Evolutionary conservation across 345 rosid genomes (phyloP), one percentile per base, ranked within the genome.

Genomic region (Gossypium ekmanianum): DNA sequence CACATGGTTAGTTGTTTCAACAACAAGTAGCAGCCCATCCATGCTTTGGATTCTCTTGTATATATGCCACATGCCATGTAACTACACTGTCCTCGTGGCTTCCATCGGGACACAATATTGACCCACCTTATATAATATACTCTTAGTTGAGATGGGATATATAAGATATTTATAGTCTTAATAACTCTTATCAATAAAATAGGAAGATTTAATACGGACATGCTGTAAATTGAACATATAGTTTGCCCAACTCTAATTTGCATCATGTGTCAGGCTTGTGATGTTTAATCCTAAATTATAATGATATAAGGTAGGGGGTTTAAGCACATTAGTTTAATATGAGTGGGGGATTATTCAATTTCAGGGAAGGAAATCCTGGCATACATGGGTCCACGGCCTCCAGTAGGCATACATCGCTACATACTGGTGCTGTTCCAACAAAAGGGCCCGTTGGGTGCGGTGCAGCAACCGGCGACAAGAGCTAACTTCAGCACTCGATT

Each of bases 341-440:
- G 7, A 34, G 39, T 34, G 8, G 51, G 48, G 51, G 22, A 41
- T 65, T 24, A 9, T 50, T 48, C 3, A 45, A 22, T 54, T 54
- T 73, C 80, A 94, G 98, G 98, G 73, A 90, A 75, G 34, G 98
- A 90, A 88, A 81, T 90, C 24, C 71, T 89, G 48, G 78, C 90
- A 0, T 91, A 91, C 74, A 70, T 82, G 77, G 92, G 90, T 2
- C 98, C 98, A 7, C 80, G 86, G n/a, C 98, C 98, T 7, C 90
- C 89, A 47, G 88, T 91, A 45, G 98, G 98, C 18, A 91, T 93
- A 54, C 98, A 91, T 81, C 91, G 98, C 65, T 92, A 81, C 85
- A 87, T 92, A 55, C 26, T 90, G 20, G 94, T 90, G 78, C 87
- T 94, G 16, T 94, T 89, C 83, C 79, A 82, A 74, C 97, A 92